A percentile compares a stretch with the other conserved stretches of the same genome.
Conservation (phyloP, 768 basidiomycete species). For the Phylloporus arenicola region DNA sequence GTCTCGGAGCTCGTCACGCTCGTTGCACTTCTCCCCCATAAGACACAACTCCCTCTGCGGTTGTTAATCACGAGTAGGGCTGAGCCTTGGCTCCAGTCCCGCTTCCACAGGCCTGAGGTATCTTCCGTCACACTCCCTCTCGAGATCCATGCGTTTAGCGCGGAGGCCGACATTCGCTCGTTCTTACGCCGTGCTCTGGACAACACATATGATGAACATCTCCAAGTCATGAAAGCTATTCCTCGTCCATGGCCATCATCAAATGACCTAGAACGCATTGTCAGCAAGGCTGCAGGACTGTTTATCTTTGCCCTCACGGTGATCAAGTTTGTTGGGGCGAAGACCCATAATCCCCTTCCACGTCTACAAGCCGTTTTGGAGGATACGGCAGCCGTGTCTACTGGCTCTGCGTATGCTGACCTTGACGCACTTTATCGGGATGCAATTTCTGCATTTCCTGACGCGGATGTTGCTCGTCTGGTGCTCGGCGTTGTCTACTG, state of each 20-base stretch:
- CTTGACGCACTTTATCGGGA: conserved; percentile 18
- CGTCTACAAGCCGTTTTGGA: conserved; percentile 13
- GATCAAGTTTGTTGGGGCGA: conserved; percentile 22
- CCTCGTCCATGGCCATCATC: conserved; percentile 24
- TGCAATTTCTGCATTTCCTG: conserved; percentile 16
- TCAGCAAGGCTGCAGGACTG: conserved; percentile 19
- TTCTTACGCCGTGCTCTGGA: conserved; percentile 20
- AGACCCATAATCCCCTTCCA: conserved; percentile 9
- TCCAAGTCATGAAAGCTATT: conserved; percentile 12
- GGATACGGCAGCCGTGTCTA: not conserved
- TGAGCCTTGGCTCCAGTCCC: conserved; percentile 17
- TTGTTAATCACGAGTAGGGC: conserved; percentile 24
- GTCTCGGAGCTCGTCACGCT: conserved; percentile 24
- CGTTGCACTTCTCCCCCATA: conserved; percentile 12
- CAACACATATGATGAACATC: conserved; percentile 14
- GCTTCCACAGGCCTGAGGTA: conserved; percentile 15
- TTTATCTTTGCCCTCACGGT: conserved; percentile 29
- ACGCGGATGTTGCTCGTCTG: conserved; percentile 13
- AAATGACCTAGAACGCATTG: conserved; percentile 15
- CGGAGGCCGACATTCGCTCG: conserved; percentile 21
- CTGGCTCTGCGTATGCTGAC: conserved; percentile 13
- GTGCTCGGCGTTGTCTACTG: conserved; percentile 17
- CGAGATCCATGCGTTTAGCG: conserved; percentile 21
- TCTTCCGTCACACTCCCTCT: conserved; percentile 8
- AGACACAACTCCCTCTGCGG: conserved; percentile 16